phyloP scores from a whole-genome alignment of 192 early-diverging fungal species.

The Funneliformis mosseae region DNA sequence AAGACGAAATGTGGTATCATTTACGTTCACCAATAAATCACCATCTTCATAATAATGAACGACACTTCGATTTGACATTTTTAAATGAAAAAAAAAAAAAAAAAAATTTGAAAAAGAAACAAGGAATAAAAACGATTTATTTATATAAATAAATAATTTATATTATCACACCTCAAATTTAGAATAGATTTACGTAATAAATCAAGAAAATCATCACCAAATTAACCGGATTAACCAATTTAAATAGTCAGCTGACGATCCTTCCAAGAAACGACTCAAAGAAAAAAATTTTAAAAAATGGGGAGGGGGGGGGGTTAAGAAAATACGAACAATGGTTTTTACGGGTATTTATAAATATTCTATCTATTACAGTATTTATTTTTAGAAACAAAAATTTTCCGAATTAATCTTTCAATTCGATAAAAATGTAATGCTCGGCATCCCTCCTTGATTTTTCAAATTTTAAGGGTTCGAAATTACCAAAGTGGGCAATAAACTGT shows the following conservation, averaged over 20 bases:
- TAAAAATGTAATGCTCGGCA: neutral
- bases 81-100: neutral
- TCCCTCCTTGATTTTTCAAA: neutral
- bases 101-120: neutral
- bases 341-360: too few species aligned
- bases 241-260: neutral
- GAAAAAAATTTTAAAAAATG: too few species aligned
- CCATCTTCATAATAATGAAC: conserved; percentile 12
- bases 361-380: too few species aligned
- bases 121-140: neutral
- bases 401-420: neutral
- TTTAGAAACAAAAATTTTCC: too few species aligned
- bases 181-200: neutral
- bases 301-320: too few species aligned
- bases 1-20: neutral
- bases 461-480: neutral
- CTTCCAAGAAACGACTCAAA: neutral
- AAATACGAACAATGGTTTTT: neutral
- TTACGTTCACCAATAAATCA: neutral
- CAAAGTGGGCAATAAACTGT: neutral
- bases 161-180: neutral
- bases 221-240: neutral
- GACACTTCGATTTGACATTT: neutral
- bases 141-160: neutral
- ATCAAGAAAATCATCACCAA: neutral